A percentile compares a stretch with the other conserved stretches of the same genome.
Conservation (phyloP, 2,329 filamentous ascomycete species). For the Fusarium palustre region DNA sequence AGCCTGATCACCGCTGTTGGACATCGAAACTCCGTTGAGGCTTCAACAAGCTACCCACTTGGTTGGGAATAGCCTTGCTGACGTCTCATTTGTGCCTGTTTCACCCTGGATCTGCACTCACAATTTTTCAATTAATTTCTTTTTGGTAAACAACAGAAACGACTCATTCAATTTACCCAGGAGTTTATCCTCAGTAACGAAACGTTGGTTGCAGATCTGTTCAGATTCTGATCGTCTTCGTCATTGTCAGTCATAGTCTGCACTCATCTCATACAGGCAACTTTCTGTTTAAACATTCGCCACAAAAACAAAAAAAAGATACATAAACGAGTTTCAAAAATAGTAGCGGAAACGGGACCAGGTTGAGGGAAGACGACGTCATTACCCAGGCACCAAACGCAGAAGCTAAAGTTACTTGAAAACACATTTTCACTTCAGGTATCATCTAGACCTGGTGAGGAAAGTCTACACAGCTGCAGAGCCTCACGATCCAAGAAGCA, state of each 20-base stretch:
- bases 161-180: neutral
- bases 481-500: slow-evolving; percentile 43
- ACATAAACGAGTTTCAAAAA: slow-evolving; percentile 32
- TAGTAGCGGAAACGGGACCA: slow-evolving; percentile 11
- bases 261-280: slow-evolving; percentile 1
- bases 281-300: slow-evolving; percentile 22
- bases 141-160: neutral
- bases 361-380: slow-evolving; percentile 39
- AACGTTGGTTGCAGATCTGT: slow-evolving; percentile 1
- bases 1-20: neutral
- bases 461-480: slow-evolving; percentile 34
- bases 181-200: neutral
- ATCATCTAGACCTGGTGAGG: slow-evolving; percentile 3
- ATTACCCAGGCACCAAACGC: slow-evolving; percentile 30
- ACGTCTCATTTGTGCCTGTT: slow-evolving; percentile 1
- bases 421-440: neutral
- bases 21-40: neutral
- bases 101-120: slow-evolving; percentile 16
- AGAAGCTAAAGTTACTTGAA: slow-evolving; percentile 30
- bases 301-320: slow-evolving; percentile 27
- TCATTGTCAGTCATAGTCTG: slow-evolving; percentile 11
- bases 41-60: slow-evolving; percentile 1
- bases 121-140: too few species aligned
- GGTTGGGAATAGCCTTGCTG: neutral
- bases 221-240: slow-evolving; percentile 4